phyloP scores from a whole-genome alignment of 2,329 filamentous ascomycete species.

The Fusarium hainanense region DNA sequence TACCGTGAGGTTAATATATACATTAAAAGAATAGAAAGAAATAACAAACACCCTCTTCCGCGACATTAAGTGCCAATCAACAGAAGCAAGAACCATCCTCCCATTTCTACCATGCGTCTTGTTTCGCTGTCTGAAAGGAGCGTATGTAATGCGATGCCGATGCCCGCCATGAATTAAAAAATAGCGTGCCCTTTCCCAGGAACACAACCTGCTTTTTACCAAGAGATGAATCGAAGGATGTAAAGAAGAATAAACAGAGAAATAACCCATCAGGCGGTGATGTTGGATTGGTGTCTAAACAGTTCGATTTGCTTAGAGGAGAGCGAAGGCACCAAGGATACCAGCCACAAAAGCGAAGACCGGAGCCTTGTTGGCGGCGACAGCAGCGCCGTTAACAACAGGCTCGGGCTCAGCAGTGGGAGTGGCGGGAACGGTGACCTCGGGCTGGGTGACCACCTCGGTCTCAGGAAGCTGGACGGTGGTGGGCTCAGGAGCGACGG shows the following conservation, averaged over 20 bases:
- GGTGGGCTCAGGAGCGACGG: constrained; percentile 49
- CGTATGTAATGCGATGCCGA: constrained; percentile 18
- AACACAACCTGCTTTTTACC: constrained; percentile 22
- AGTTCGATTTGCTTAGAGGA: constrained; percentile 46
- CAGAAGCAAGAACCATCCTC: constrained; percentile 1
- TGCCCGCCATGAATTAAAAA: constrained; percentile 28
- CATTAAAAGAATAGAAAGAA: constrained; percentile 26
- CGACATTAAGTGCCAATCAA: constrained; percentile 21
- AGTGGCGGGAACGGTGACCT: constrained; percentile 38
- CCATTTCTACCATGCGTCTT: constrained; percentile 11
- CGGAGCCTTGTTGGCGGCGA: constrained; percentile 49
- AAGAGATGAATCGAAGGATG: constrained; percentile 11
- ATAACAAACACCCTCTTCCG: constrained; percentile 13
- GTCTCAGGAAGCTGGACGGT: constrained; percentile 44
- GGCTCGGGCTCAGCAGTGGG: constrained; percentile 36
- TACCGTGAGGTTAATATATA: constrained; percentile 27
- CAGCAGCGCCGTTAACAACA: constrained; percentile 47
- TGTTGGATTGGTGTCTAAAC: neutral
- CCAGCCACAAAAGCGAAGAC: constrained; percentile 54
- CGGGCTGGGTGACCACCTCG: constrained; percentile 37
- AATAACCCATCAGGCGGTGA: constrained; percentile 18
- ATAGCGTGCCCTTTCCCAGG: constrained; percentile 15
- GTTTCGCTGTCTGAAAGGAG: constrained; percentile 25
- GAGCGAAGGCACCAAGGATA: constrained; percentile 52
- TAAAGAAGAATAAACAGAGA: constrained; percentile 11